Evolutionary conservation across 2,329 filamentous ascomycete genomes (phyloP), one percentile per base, ranked within the genome.

Genomic region (Botryosphaeria agaves): DNA sequence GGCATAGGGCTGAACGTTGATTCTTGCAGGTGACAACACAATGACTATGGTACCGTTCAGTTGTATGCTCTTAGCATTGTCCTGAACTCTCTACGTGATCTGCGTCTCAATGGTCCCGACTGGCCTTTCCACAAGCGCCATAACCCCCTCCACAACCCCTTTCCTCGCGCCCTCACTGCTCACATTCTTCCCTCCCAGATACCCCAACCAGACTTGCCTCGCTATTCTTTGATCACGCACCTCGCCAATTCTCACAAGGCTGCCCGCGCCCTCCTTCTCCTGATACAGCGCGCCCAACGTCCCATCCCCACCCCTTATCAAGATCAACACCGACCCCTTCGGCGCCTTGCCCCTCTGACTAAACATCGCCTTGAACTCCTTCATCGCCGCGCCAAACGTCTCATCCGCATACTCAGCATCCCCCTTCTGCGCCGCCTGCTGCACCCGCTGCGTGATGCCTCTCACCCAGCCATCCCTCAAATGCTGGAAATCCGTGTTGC

Each of bases 401-500:
- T 89, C 82, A 40, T 87, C 79, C 15, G 69, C 63, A 49, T 71
- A 72, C 36, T 69, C 61, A 7, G 48, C 44, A 33, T 59, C 54
- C 2, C 52, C 48, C 5, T 53, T 52, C 31, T 66, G 59, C 23
- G 66, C 61, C 1, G 61, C 61, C 14, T 64, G 61, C 38, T 74
- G 64, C 2, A 77, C 76, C 19, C 78, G 72, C 6, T 70, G 76
- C 32, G 80, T 79, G 38, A 98, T 77, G 14, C 81, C 79, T 5
- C 84, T 71, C 35, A 94, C 81, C 60, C 85, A 91, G 1, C 81
- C 89, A 48, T 98, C 89, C 24, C 87, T 72, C 37, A 98, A 55
- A 52, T 98, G 89, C 40, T 76, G 72, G 54, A 94, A 95, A 53
- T 95, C 85, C 12, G 89, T 98, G 53, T 91, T 84, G 21, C 83